Conservation (phyloP, 2,329 filamentous ascomycete species). For the Trichoderma cornu-damae region DNA sequence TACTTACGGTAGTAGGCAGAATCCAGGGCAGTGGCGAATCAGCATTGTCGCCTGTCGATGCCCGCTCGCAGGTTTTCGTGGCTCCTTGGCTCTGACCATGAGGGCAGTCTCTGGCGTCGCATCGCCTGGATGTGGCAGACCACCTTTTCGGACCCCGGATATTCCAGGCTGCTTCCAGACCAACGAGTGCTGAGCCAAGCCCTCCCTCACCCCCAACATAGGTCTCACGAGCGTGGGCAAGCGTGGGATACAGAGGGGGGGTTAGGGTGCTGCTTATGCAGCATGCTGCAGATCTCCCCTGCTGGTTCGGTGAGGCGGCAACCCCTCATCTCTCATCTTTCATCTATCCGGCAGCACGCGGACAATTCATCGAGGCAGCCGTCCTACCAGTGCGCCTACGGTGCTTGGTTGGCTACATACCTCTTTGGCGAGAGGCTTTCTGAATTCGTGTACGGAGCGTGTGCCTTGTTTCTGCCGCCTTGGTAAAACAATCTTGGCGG, state of each 20-base stretch:
- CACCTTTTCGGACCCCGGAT: slow-evolving; percentile 13
- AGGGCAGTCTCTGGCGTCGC: not conserved
- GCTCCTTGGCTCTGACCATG: not conserved
- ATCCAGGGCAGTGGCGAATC: not conserved
- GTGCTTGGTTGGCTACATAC: not conserved
- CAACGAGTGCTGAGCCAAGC: slow-evolving; percentile 14
- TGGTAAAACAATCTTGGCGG: too few relatives aligned
- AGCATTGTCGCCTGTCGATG: not conserved
- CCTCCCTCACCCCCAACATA: slow-evolving; percentile 8
- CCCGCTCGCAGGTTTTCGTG: not conserved
- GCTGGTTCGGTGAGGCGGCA: slow-evolving; percentile 8
- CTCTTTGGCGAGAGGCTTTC: not conserved
- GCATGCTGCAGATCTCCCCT: slow-evolving; percentile 18
- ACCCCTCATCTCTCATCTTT: slow-evolving; percentile 4
- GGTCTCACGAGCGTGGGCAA: slow-evolving; percentile 12
- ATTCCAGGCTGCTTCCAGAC: slow-evolving; percentile 16
- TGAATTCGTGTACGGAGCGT: not conserved
- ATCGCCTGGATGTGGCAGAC: slow-evolving; percentile 13
- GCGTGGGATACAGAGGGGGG: slow-evolving; percentile 18
- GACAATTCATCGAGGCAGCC: not conserved
- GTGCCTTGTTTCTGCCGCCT: not conserved
- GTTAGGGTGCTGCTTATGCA: slow-evolving; percentile 15
- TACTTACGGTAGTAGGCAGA: not conserved
- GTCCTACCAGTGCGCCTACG: not conserved
- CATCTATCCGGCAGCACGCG: slow-evolving; percentile 9